phyloP scores from a whole-genome alignment of 768 basidiomycete genomes.

The Lactifluus volemus region DNA sequence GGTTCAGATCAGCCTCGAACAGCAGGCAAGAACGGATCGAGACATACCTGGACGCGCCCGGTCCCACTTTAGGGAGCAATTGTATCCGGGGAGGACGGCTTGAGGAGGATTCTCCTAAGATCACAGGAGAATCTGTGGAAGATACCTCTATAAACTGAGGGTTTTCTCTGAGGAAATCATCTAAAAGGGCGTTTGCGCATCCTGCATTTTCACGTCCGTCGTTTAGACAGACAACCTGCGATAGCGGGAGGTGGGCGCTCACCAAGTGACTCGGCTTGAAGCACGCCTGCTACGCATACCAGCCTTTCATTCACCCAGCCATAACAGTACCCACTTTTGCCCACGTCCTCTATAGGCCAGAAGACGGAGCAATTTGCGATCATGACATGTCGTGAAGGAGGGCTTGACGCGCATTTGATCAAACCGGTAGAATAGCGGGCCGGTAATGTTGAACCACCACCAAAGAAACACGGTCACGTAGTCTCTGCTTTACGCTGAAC shows the following conservation, averaged over 20 bases:
- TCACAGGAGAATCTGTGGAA: slow-evolving; percentile 10
- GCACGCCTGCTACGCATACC: slow-evolving; percentile 15
- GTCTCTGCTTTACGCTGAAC: neutral
- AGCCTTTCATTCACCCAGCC: slow-evolving; percentile 14
- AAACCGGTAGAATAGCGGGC: slow-evolving; percentile 1
- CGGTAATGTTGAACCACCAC: neutral
- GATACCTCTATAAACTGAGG: slow-evolving; percentile 14
- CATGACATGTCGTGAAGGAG: slow-evolving; percentile 11
- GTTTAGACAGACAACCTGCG: neutral
- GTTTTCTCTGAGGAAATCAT: slow-evolving; percentile 12
- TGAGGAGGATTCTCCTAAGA: slow-evolving; percentile 9
- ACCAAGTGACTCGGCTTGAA: slow-evolving; percentile 8
- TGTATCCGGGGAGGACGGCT: slow-evolving; percentile 1
- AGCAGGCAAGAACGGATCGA: neutral
- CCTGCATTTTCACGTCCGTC: neutral
- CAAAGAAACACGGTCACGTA: neutral
- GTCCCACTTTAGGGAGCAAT: neutral
- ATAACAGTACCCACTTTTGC: slow-evolving; percentile 13
- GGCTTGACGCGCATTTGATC: neutral
- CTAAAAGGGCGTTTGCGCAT: slow-evolving; percentile 1
- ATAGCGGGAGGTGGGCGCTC: neutral
- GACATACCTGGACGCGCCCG: neutral
- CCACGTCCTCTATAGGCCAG: slow-evolving; percentile 18
- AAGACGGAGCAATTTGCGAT: slow-evolving; percentile 8
- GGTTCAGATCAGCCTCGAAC: slow-evolving; percentile 5